Percentiles rank a stretch among this genome's conserved stretches.
These are phyloP conservation scores for Aspergillus affinis DNA, from an alignment of 495 filamentous ascomycete genomes.

Conservation along the genomic window DNA sequence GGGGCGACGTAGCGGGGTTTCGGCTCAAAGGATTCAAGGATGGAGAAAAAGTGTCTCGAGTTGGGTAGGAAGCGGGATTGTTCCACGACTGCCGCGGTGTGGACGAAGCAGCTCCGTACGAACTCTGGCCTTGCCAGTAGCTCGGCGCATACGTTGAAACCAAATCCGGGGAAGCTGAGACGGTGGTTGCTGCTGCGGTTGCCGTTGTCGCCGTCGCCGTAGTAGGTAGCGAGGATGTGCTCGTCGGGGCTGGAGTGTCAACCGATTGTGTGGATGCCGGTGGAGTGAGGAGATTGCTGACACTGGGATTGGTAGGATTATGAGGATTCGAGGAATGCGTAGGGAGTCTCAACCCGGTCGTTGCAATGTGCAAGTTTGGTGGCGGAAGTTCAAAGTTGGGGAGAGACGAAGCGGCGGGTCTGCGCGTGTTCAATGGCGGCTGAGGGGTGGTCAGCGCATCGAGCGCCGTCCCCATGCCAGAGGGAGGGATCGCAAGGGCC, in stretches of 20 bases:
- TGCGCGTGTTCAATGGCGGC: constrained; percentile 56
- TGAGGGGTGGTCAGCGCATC: constrained; percentile 40
- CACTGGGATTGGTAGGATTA: constrained; percentile 52
- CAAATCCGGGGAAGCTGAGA: constrained; percentile 29
- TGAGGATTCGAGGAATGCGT: constrained; percentile 31
- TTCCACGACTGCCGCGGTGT: constrained; percentile 47
- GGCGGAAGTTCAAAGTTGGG: constrained; percentile 64
- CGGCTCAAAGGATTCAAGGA: constrained; percentile 46
- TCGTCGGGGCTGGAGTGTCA: constrained; percentile 44
- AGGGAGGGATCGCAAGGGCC: constrained; percentile 43
- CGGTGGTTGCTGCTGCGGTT: constrained; percentile 32
- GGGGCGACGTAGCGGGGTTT: constrained; percentile 51
- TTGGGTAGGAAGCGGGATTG: constrained; percentile 35
- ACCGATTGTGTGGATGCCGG: constrained; percentile 60
- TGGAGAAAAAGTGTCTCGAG: constrained; percentile 57
- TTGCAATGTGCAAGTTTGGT: constrained; percentile 35
- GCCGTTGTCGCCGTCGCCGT: constrained; percentile 30
- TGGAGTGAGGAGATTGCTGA: constrained; percentile 62
- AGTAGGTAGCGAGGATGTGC: not conserved
- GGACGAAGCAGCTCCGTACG: constrained; percentile 50
- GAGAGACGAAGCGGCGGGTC: constrained; percentile 59
- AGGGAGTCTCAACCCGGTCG: constrained; percentile 42
- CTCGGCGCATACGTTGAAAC: constrained; percentile 36
- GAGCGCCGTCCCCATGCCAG: constrained; percentile 46
- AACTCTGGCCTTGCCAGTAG: constrained; percentile 51